A percentile compares a stretch with the other conserved stretches of the same genome.
phyloP scores from a whole-genome alignment of 768 basidiomycete species.

The Boletus speciosus region DNA sequence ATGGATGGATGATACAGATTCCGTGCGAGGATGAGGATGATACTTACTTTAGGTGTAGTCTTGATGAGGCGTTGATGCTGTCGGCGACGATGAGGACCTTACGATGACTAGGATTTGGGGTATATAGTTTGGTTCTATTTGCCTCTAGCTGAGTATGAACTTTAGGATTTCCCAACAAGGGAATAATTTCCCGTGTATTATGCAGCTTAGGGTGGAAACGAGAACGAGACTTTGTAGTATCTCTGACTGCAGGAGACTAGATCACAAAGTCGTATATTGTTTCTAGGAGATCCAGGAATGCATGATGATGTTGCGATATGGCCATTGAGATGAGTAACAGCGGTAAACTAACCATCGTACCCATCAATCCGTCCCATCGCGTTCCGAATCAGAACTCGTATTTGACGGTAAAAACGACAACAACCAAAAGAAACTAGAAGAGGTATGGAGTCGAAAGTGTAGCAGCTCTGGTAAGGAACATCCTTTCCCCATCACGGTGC shows the following conservation, averaged over 20 bases:
- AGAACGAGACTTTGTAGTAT: no score
- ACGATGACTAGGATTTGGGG: not conserved
- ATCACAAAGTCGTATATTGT: no score
- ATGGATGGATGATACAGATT: not conserved
- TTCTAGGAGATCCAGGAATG: no score
- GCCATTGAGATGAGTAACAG: no score
- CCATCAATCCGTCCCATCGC: no score
- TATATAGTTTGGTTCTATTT: slow-evolving; percentile 30
- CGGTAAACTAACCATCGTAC: no score
- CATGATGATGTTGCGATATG: no score
- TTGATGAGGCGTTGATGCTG: slow-evolving; percentile 30
- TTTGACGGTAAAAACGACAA: no score
- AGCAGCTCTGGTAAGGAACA: slow-evolving; percentile 36
- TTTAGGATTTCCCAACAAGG: not conserved
- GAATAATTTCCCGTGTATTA: not conserved
- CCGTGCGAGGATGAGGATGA: not conserved
- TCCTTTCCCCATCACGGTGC: slow-evolving; percentile 13
- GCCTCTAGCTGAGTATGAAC: slow-evolving; percentile 9
- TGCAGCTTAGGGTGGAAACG: no score
- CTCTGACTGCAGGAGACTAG: no score
- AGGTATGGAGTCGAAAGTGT: slow-evolving; percentile 7
- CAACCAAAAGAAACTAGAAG: not conserved
- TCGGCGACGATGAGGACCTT: slow-evolving; percentile 20
- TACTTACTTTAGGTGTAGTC: slow-evolving; percentile 29
- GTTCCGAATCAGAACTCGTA: no score